These are phyloP conservation scores for Rosa chinensis DNA, from an alignment of 306 rosid genomes.

Conservation along the genomic window DNA sequence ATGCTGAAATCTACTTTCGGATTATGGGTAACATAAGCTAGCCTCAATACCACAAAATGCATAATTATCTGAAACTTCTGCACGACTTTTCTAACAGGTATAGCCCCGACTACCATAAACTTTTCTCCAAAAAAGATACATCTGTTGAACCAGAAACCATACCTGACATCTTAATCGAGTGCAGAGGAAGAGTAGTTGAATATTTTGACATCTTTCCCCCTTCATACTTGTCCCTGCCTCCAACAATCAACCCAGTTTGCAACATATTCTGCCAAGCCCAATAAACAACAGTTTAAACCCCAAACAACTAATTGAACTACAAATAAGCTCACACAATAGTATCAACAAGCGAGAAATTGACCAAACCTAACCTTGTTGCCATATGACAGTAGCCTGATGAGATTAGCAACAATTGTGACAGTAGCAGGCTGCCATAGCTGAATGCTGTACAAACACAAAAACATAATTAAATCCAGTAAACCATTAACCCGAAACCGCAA, in stretches of 20 bases:
- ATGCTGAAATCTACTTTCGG: no score
- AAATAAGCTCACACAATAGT: background rate
- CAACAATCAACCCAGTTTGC: conserved; percentile 87
- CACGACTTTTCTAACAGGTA: no score
- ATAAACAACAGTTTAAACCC: conserved; percentile 20
- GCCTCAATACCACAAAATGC: no score
- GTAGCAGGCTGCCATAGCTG: conserved; percentile 98
- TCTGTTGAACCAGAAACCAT: no score
- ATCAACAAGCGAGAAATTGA: background rate
- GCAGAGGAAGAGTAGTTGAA: no score
- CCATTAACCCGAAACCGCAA: background rate
- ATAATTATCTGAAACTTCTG: no score
- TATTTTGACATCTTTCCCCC: conserved; percentile 63
- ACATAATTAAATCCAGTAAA: background rate
- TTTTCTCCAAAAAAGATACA: no score
- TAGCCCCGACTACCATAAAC: no score
- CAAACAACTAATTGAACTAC: background rate
- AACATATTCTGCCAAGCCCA: conserved; percentile 64
- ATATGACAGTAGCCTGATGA: conserved; percentile 78
- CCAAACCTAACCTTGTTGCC: conserved; percentile 74
- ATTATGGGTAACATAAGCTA: no score
- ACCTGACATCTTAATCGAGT: no score
- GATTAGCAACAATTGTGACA: conserved; percentile 91
- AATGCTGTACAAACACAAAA: conserved; percentile 47
- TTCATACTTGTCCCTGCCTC: conserved; percentile 96